Conservation (phyloP, 306 rosid species). For the Boehmeria nivea region DNA sequence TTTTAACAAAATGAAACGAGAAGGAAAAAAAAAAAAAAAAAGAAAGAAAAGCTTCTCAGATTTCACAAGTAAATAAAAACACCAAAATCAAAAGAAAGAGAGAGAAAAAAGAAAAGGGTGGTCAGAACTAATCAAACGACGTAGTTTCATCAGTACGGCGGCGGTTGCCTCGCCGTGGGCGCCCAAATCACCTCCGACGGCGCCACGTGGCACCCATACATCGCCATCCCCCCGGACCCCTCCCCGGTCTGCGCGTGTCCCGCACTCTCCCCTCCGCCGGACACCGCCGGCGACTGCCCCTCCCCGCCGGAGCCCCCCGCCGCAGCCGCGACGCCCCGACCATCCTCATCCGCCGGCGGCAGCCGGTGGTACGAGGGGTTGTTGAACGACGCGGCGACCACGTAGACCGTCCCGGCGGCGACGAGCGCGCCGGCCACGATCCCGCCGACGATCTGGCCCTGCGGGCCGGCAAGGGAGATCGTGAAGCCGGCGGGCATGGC, state of each 20-base stretch:
- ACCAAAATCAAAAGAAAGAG: neutral
- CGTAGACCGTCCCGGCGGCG: slow-evolving; percentile 71
- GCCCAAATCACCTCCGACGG: slow-evolving; percentile 86
- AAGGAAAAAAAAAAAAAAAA: neutral
- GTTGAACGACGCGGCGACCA: slow-evolving; percentile 67
- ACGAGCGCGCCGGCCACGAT: slow-evolving; percentile 49
- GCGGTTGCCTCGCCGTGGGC: slow-evolving; percentile 65
- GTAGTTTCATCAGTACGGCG: slow-evolving; percentile 41
- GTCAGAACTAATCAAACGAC: neutral
- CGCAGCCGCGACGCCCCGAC: slow-evolving; percentile 15
- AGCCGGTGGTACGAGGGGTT: slow-evolving; percentile 71
- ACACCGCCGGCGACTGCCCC: slow-evolving; percentile 36
- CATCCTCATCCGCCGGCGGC: slow-evolving; percentile 46
- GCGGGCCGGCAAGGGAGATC: slow-evolving; percentile 86
- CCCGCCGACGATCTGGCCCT: slow-evolving; percentile 96
- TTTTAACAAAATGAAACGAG: neutral
- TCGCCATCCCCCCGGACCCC: slow-evolving; percentile 64
- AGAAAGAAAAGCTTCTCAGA: neutral
- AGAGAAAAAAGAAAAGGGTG: neutral
- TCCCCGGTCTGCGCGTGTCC: slow-evolving; percentile 41
- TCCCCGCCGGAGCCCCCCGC: slow-evolving; percentile 33
- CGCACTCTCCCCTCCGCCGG: slow-evolving; percentile 48
- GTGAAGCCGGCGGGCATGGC: slow-evolving; percentile 50
- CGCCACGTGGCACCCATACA: slow-evolving; percentile 57
- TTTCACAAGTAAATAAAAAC: neutral